Base-by-base conservation (phyloP, 2,329 filamentous ascomycete genomes). In the Fusarium sp. region DNA sequence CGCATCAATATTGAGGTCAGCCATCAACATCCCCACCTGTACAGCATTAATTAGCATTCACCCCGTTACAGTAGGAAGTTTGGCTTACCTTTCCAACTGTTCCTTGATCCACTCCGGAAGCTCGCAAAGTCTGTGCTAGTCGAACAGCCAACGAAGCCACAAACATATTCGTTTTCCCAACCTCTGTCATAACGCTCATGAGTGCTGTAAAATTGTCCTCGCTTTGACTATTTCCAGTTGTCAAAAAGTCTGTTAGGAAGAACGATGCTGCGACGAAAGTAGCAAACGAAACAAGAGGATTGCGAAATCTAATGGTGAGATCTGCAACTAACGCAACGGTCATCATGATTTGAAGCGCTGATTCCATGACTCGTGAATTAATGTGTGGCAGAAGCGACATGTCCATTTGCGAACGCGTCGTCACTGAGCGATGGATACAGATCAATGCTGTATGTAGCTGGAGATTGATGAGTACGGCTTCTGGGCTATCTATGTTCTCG, bases 171-270 rank as follows among this genome's bases (percentile, higher is more conserved):
- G 23, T 70, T 34, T 70, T 70, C 6, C 85, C 85, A 68, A 96
- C 92, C 33, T 90, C 84, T 0, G 88, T 82, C 53, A 70, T 70
- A 0, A 70, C 38, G 11, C 57, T 64, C 54, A 70, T 61, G 1
- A 97, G 82, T 66, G 90, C 89, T 4, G 92, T 94, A 70, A 89
- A 84, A 46, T 93, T 88, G 86, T 81, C 57, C 4, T 70, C 66
- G 8, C 67, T 70, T 1, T 67, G 62, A 2, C 41, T 34, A 1
- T 56, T 45, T 1, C 67, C 62, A 0, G 54, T 55, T 0, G 38
- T 46, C 2, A 64, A 6, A 3, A 70, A 70, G 6, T 70, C 58
- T 0, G 62, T 53, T 0, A 70, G 8, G 23, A 70, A 70, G 10
- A 67, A 70, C 0, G 66, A 67, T 0, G 66, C 66, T 4, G 67